These are phyloP conservation scores for Verbascum thapsus DNA, from an alignment of 257 asterid genomes.

Conservation along the genomic window DNA sequence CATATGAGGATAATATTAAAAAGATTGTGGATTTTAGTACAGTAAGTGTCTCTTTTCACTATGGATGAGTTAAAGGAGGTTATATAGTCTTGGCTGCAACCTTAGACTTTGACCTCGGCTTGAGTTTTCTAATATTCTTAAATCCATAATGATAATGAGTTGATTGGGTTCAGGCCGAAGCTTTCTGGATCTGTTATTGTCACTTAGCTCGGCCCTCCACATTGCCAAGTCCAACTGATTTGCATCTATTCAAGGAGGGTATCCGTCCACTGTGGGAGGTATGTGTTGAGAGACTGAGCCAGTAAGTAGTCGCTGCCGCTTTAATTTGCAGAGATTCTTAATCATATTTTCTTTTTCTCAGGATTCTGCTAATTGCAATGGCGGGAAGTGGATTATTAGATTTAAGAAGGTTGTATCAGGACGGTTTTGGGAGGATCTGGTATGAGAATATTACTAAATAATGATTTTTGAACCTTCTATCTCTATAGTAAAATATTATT, in stretches of 20 bases:
- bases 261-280: slow-evolving; percentile 99
- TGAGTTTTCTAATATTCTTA: slow-evolving; percentile 18
- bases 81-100: not conserved
- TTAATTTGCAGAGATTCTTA: slow-evolving; percentile 15
- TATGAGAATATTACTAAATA: slow-evolving; percentile 34
- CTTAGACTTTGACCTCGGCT: slow-evolving; percentile 4
- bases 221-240: slow-evolving; percentile 92
- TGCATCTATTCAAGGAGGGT: slow-evolving; percentile 97
- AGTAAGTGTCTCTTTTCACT: slow-evolving; percentile 45
- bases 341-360: slow-evolving; percentile 29
- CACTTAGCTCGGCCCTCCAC: slow-evolving; percentile 86
- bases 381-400: slow-evolving; percentile 98
- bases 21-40: slow-evolving; percentile 90
- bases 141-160: slow-evolving; percentile 18
- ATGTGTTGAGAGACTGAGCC: slow-evolving; percentile 27
- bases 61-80: slow-evolving; percentile 5
- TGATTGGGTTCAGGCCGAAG: slow-evolving; percentile 65
- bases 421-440: slow-evolving; percentile 99
- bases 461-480: slow-evolving; percentile 13
- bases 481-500: not conserved
- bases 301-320: slow-evolving; percentile 10
- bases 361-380: slow-evolving; percentile 97
- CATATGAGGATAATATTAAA: slow-evolving; percentile 94
- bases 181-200: slow-evolving; percentile 95
- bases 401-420: slow-evolving; percentile 91